Conservation (phyloP, 345 rosid species). For the Eucalyptus marginata region DNA sequence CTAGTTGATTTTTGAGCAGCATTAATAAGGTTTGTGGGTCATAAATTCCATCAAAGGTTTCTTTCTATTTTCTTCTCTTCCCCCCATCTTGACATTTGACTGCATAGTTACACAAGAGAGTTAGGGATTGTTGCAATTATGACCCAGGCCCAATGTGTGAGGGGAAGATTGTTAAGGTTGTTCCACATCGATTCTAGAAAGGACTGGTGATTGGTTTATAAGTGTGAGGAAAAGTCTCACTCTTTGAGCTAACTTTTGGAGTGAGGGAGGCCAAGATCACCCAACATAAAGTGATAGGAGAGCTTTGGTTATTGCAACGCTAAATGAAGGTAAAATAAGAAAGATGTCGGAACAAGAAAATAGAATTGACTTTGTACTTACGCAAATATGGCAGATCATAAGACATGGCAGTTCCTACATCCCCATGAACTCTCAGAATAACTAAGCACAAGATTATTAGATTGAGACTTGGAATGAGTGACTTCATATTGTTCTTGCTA, state of each 20-base stretch:
- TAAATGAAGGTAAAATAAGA: not conserved
- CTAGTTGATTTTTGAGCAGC: not conserved
- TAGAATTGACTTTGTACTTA: not conserved
- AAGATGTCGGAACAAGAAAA: not conserved
- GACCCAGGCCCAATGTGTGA: too few relatives aligned
- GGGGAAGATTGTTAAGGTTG: too few relatives aligned
- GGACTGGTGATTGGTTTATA: fast-evolving
- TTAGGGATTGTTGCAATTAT: too few relatives aligned
- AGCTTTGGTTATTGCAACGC: not conserved
- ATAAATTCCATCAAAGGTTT: not conserved
- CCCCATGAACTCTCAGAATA: not conserved
- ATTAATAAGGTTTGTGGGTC: not conserved
- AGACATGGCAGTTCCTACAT: constrained; percentile 10
- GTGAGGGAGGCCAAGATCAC: too few relatives aligned
- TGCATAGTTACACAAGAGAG: too few relatives aligned
- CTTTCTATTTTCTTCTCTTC: not conserved
- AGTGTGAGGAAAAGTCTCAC: too few relatives aligned
- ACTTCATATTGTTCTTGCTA: not conserved
- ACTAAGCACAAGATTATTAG: not conserved
- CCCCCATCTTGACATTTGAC: not conserved
- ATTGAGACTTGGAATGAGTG: not conserved
- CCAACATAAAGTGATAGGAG: too few relatives aligned
- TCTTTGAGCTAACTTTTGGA: too few relatives aligned
- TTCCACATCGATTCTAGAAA: too few relatives aligned
- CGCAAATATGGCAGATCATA: constrained; percentile 13